Percentiles rank a stretch among this genome's conserved stretches.
phyloP scores from a whole-genome alignment of 345 rosid genomes.

The Erodium maritimum region DNA sequence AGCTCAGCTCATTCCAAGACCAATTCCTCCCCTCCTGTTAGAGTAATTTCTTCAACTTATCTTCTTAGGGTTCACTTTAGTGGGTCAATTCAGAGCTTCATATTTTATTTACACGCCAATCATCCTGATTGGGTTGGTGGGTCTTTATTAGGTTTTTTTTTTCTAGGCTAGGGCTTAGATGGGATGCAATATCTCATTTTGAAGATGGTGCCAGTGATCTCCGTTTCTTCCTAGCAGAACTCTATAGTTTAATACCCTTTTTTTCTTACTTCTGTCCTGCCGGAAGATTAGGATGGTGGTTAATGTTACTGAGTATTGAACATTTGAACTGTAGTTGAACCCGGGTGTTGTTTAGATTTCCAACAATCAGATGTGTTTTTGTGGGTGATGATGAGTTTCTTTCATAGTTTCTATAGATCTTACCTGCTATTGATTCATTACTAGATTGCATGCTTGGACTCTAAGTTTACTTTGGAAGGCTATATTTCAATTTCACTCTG shows the following conservation, averaged over 20 bases:
- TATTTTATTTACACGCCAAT: too few species aligned
- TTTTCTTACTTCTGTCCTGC: too few species aligned
- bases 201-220: too few species aligned
- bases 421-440: not conserved
- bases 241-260: too few species aligned
- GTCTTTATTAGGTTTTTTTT: too few species aligned
- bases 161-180: too few species aligned
- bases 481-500: not conserved
- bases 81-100: not conserved
- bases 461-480: not conserved
- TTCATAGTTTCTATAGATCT: not conserved
- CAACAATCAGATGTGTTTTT: not conserved
- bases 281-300: too few species aligned
- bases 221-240: too few species aligned
- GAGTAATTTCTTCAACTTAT: conserved; percentile 20
- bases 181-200: too few species aligned
- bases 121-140: too few species aligned
- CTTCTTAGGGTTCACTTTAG: not conserved
- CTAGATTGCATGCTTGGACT: not conserved
- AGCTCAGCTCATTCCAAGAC: conserved; percentile 31
- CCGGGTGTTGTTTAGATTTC: not conserved
- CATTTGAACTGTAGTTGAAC: not conserved
- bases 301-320: not conserved
- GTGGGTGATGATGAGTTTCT: not conserved
- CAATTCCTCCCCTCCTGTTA: conserved; percentile 22